Percentiles rank a stretch among this genome's conserved stretches.
Conservation (phyloP, 2,329 filamentous ascomycete genomes). For the Penicillium digitatum region DNA sequence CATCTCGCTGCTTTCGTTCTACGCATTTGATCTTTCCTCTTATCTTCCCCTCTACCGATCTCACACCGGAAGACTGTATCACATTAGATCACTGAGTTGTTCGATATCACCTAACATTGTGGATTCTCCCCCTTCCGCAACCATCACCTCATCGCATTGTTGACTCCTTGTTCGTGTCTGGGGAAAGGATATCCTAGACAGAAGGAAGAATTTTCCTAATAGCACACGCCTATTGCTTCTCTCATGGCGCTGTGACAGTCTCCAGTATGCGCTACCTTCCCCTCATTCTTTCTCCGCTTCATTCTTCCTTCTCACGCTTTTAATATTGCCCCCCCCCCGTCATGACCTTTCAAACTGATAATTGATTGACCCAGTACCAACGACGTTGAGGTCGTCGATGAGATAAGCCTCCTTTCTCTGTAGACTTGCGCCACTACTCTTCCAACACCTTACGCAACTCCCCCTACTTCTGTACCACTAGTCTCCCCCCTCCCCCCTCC, state of each 20-base stretch:
- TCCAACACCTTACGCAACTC: background rate
- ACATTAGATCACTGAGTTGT: background rate
- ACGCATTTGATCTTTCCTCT: background rate
- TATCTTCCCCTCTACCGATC: background rate
- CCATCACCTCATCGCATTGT: slow-evolving; percentile 12
- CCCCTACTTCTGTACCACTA: slow-evolving; percentile 8
- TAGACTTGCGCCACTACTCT: slow-evolving; percentile 9
- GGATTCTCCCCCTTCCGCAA: slow-evolving; percentile 1
- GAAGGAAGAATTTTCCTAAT: slow-evolving; percentile 5
- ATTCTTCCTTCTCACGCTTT: slow-evolving; percentile 8
- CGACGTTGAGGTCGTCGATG: slow-evolving; percentile 32
- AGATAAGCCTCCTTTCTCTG: slow-evolving; percentile 22
- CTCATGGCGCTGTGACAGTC: slow-evolving; percentile 33
- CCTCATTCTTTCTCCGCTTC: slow-evolving; percentile 21
- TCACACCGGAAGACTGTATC: background rate
- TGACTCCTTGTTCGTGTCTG: slow-evolving; percentile 14
- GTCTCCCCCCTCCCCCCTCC: background rate
- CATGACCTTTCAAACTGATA: background rate
- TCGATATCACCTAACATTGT: background rate
- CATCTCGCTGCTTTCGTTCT: background rate
- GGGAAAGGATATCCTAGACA: background rate
- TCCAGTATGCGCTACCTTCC: slow-evolving; percentile 28
- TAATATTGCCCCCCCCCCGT: background rate
- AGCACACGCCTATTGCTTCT: slow-evolving; percentile 24
- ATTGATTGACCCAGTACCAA: slow-evolving; percentile 22